Percentiles rank a stretch among this genome's conserved stretches.
phyloP scores from a whole-genome alignment of 768 basidiomycete genomes.

The Lentinula detonsa region DNA sequence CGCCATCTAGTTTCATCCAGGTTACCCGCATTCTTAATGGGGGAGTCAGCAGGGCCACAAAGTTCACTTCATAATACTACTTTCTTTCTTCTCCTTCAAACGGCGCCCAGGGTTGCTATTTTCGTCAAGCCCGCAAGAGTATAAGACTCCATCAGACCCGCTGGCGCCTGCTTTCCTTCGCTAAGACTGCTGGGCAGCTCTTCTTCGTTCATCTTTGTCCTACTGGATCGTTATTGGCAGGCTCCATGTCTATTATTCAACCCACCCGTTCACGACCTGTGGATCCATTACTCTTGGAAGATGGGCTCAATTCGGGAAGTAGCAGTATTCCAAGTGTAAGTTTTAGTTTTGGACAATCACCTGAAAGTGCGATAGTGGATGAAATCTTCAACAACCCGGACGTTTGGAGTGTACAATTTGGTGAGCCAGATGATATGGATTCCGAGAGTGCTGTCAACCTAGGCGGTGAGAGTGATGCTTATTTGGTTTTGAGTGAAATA shows the following conservation, averaged over 20 bases:
- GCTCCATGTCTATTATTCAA: background rate
- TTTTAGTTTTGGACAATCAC: background rate
- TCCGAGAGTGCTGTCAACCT: background rate
- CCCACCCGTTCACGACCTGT: background rate
- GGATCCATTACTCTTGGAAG: conserved; percentile 2
- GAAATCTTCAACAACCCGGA: conserved; percentile 8
- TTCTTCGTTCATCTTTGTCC: background rate
- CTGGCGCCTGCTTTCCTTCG: background rate
- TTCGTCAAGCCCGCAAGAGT: conserved; percentile 16
- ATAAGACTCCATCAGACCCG: background rate
- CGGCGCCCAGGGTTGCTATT: conserved; percentile 7
- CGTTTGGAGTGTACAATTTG: conserved; percentile 1
- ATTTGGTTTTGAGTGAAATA: background rate
- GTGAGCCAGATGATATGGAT: background rate
- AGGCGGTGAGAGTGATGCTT: background rate
- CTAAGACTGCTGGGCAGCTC: conserved; percentile 7
- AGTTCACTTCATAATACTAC: background rate
- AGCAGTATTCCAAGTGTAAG: conserved; percentile 1
- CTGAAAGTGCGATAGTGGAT: conserved; percentile 5
- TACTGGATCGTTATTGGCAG: background rate
- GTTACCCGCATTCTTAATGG: background rate
- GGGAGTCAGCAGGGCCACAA: conserved; percentile 1
- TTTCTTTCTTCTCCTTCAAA: background rate
- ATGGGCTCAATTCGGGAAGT: background rate
- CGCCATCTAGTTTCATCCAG: background rate